Conservation (phyloP, 2,329 filamentous ascomycete genomes). For the Xylaria sp. region DNA sequence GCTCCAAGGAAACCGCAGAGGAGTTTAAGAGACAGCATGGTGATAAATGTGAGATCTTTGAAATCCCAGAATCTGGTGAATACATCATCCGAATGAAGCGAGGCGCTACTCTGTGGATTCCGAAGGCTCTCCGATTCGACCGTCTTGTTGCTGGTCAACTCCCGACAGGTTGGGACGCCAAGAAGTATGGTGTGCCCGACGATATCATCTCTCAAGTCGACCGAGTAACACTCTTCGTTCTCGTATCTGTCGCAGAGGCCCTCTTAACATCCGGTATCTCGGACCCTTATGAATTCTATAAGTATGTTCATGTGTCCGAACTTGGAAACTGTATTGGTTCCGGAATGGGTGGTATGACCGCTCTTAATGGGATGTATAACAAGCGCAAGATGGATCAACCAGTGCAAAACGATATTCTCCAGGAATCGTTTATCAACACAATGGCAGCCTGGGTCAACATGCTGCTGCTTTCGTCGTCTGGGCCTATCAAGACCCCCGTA, state of each 20-base stretch:
- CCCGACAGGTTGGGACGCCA: constrained; percentile 96
- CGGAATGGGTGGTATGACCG: constrained; percentile 94
- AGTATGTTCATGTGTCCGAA: constrained; percentile 98
- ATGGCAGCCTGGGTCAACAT: constrained; percentile 99
- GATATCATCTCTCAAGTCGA: constrained; percentile 99
- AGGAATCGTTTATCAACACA: constrained; percentile 99
- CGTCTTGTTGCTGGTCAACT: constrained; percentile 97
- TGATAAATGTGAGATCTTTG: constrained; percentile 97
- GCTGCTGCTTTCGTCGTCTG: constrained; percentile 95
- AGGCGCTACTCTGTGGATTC: constrained; percentile 93
- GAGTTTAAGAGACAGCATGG: constrained; percentile 98
- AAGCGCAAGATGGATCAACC: constrained; percentile 97
- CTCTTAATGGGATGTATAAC: constrained; percentile 97
- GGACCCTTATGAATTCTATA: constrained; percentile 99
- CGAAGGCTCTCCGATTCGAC: constrained; percentile 96
- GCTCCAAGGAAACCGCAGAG: constrained; percentile 95
- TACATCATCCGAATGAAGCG: constrained; percentile 95
- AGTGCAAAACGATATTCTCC: constrained; percentile 97
- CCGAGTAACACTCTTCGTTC: constrained; percentile 92
- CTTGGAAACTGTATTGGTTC: constrained; percentile 99
- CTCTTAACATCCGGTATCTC: constrained; percentile 94
- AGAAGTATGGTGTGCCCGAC: constrained; percentile 94
- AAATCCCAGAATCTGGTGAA: constrained; percentile 92
- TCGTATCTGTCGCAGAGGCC: constrained; percentile 92
- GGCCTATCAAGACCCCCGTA: constrained; percentile 97